Evolutionary conservation across 768 basidiomycete species (phyloP).

Genomic region (Cantharellus anzutake): DNA sequence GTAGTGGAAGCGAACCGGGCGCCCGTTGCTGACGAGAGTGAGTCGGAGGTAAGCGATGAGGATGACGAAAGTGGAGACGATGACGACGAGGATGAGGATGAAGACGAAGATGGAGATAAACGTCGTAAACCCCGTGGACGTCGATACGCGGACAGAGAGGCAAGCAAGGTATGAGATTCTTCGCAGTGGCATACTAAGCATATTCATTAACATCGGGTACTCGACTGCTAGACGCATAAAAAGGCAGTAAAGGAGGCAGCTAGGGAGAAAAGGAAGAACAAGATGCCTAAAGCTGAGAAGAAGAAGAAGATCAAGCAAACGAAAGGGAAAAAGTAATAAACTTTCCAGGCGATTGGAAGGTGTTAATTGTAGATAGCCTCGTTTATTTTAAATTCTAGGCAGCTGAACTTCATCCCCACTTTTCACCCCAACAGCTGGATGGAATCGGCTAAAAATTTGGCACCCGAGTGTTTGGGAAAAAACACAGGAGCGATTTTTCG

Average conservation of each 20-base stretch:
- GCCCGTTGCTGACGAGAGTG: conserved; percentile 11
- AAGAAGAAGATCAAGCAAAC: conserved; percentile 54
- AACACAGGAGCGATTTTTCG: no score
- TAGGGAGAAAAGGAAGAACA: conserved; percentile 71
- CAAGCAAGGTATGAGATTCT: conserved; percentile 49
- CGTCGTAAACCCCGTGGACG: conserved; percentile 64
- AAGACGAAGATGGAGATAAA: conserved; percentile 17
- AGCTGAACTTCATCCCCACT: no score
- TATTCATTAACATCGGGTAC: conserved; percentile 3
- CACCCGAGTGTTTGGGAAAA: no score
- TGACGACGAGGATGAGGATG: conserved; percentile 17
- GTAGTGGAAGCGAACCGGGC: conserved; percentile 22
- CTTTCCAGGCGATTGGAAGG: no score
- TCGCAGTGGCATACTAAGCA: background rate
- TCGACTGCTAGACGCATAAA: conserved; percentile 58
- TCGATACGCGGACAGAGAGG: conserved; percentile 79
- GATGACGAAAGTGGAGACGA: conserved; percentile 10
- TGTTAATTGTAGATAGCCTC: no score
- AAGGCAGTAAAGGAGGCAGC: conserved; percentile 74
- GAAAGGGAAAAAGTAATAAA: no score
- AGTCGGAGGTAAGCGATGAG: conserved; percentile 18
- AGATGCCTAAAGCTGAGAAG: conserved; percentile 94
- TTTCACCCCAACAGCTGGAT: no score
- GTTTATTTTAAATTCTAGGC: no score
- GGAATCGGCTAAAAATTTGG: no score